Base-by-base conservation (phyloP, 2,329 filamentous ascomycete genomes). In the Sarocladium oryzae region DNA sequence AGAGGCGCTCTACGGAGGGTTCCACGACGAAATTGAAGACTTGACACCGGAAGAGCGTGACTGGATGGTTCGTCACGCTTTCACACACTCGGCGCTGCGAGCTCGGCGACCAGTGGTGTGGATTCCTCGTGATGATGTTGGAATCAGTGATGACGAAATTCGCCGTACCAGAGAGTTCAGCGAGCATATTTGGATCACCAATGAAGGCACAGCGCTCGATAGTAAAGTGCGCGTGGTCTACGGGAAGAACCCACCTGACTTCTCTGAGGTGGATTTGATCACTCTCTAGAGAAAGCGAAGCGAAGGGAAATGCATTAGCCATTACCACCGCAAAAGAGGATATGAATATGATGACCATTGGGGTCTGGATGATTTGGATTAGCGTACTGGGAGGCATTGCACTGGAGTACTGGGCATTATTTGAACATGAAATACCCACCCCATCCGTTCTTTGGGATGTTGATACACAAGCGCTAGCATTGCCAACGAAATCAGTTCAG, bases 21-120 rank as follows among this genome's bases (percentile, higher is more conserved):
- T 91, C 60, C 85, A 92, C 57, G 92, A 97, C 62, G 91, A 96
- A 72, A 85, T 99, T 56, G 92, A 96, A 66, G 93, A 99, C 63
- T 75, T 99, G 46, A 93, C 89, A 1, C 89, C 90, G 0, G 88
- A 92, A 16, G 89, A 96, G 65, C 81, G 93, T 59, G 91, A 97
- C 63, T 76, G 83, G 53, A 80, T 97, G 35, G 87, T 93, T 11
- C 85, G 85, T 51, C 85, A 90, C 60, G 90, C 92, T 1, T 99
- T 99, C 68, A 85, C 91, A 69, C 93, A 99, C 63, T 85, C 84
- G 30, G 93, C 93, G 1, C 75, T 96, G 33, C 83, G 93, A 8
- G 88, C 91, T 1, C 81, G 87, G 50, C 79, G 90, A 50, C 93
- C 93, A 0, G 89, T 88, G 0, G 84, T 99, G 23, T 99, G 93